Evolutionary conservation across 257 asterid genomes (phyloP).

Genomic region (Schizonepeta tenuifolia): DNA sequence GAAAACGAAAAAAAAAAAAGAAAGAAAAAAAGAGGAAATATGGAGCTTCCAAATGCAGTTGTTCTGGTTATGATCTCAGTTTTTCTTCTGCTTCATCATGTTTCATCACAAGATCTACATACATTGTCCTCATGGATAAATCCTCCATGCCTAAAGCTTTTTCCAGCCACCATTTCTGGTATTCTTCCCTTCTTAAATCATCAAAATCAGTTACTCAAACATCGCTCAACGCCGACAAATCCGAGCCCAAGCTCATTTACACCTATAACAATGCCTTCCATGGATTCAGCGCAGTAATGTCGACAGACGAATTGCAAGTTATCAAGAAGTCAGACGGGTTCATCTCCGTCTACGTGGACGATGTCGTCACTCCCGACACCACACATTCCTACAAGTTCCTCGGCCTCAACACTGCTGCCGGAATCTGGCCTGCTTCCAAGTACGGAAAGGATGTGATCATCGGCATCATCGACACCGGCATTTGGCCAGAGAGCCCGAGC

Average conservation of each 20-base stretch:
- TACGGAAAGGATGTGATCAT: slow-evolving; percentile 49
- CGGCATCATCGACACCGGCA: slow-evolving; percentile 44
- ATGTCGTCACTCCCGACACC: slow-evolving; percentile 27
- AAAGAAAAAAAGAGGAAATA: too few relatives aligned
- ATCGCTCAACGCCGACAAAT: not conserved
- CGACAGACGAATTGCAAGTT: slow-evolving; percentile 7
- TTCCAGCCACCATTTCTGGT: slow-evolving; percentile 28
- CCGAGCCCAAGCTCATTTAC: slow-evolving; percentile 15
- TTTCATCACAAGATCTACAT: slow-evolving; percentile 25
- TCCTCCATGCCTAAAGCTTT: slow-evolving; percentile 35
- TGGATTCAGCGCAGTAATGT: slow-evolving; percentile 34
- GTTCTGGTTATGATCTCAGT: not conserved
- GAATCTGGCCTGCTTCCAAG: slow-evolving; percentile 47
- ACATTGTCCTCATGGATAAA: slow-evolving; percentile 42
- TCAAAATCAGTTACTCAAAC: not conserved
- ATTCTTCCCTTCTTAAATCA: slow-evolving; percentile 23
- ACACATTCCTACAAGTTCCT: slow-evolving; percentile 36
- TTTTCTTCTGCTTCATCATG: not conserved
- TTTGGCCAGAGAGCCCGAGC: slow-evolving; percentile 57
- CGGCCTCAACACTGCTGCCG: slow-evolving; percentile 37
- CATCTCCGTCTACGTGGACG: slow-evolving; percentile 31
- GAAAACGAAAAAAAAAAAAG: not conserved
- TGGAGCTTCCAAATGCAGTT: not conserved
- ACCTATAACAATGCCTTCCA: slow-evolving; percentile 40
- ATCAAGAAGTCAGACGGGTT: slow-evolving; percentile 34